These are phyloP conservation scores for Aureobasidium sp. DNA, from an alignment of 2,329 filamentous ascomycete species.

Conservation along the genomic window DNA sequence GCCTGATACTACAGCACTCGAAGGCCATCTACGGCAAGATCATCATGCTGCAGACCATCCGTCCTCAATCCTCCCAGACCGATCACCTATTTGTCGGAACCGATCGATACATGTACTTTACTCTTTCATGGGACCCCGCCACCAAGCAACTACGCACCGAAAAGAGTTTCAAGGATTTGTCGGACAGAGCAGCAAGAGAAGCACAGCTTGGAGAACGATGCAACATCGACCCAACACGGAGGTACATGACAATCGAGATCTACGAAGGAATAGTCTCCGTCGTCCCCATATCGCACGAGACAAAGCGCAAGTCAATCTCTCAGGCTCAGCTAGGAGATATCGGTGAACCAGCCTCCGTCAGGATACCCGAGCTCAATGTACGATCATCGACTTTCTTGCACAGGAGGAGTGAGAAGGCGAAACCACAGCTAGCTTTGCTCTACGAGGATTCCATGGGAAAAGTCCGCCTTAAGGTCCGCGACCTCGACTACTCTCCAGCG, in stretches of 20 bases:
- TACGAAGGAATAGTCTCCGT: constrained; percentile 63
- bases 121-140: constrained; percentile 68
- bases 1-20: constrained; percentile 59
- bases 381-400: constrained; percentile 60
- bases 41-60: constrained; percentile 73
- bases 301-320: constrained; percentile 44
- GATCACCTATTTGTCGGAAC: constrained; percentile 92
- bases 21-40: constrained; percentile 78
- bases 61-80: constrained; percentile 63
- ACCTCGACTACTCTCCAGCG: constrained; percentile 46
- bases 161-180: constrained; percentile 53
- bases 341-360: constrained; percentile 53
- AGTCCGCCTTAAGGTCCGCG: constrained; percentile 48
- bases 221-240: constrained; percentile 71
- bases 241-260: constrained; percentile 59
- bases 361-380: constrained; percentile 62
- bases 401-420: constrained; percentile 35
- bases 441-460: constrained; percentile 57
- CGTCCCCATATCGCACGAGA: constrained; percentile 51
- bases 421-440: constrained; percentile 56
- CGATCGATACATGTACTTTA: constrained; percentile 85
- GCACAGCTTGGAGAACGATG: constrained; percentile 77
- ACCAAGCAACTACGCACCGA: constrained; percentile 48
- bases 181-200: constrained; percentile 58
- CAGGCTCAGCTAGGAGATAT: constrained; percentile 48